phyloP scores from a whole-genome alignment of 768 basidiomycete species.

The Tricholoma hemisulphureum region DNA sequence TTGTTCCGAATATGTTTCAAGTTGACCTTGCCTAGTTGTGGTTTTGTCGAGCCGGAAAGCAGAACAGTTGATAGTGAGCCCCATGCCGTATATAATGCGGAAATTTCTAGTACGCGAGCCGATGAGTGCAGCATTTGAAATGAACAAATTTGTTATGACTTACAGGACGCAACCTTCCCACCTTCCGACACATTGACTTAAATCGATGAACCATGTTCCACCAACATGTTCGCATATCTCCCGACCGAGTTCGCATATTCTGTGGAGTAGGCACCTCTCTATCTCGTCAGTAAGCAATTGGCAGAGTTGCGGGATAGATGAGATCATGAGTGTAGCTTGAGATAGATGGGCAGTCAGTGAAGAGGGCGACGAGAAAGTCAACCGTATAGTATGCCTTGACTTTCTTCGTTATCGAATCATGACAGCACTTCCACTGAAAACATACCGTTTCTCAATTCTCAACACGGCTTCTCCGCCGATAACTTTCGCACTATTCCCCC shows the following conservation, averaged over 20 bases:
- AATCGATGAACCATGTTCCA: slow-evolving; percentile 79
- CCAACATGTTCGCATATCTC: slow-evolving; percentile 51
- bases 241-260: slow-evolving; percentile 67
- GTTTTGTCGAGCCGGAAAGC: slow-evolving; percentile 51
- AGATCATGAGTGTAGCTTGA: slow-evolving; percentile 71
- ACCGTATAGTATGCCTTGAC: slow-evolving; percentile 69
- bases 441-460: slow-evolving; percentile 66
- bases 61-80: slow-evolving; percentile 54
- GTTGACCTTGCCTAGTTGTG: slow-evolving; percentile 38
- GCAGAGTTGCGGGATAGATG: slow-evolving; percentile 72
- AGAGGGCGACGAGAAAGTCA: slow-evolving; percentile 77
- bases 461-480: slow-evolving; percentile 74
- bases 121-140: not conserved
- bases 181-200: slow-evolving; percentile 68
- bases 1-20: slow-evolving; percentile 40
- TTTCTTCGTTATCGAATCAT: not conserved
- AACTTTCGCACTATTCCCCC: slow-evolving; percentile 36
- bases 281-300: slow-evolving; percentile 79
- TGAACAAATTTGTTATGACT: slow-evolving; percentile 30
- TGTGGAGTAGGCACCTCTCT: slow-evolving; percentile 62
- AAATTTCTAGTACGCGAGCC: slow-evolving; percentile 51
- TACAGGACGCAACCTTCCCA: slow-evolving; percentile 81
- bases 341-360: slow-evolving; percentile 74
- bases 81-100: slow-evolving; percentile 50
- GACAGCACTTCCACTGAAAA: not conserved